Conservation (phyloP, 2,329 filamentous ascomycete species). For the Aspergillus clavatus region DNA sequence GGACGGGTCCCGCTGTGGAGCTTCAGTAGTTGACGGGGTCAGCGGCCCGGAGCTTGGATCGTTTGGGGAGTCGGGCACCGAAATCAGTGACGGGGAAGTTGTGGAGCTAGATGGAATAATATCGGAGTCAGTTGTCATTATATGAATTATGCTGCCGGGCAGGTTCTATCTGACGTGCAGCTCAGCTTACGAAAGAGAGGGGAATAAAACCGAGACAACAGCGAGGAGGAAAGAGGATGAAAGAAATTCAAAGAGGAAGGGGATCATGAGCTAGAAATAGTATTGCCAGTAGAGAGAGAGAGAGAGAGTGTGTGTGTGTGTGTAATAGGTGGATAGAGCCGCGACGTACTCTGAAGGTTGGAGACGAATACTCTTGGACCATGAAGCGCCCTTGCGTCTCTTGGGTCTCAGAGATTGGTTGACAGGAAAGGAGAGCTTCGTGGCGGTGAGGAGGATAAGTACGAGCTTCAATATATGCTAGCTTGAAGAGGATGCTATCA, state of each 20-base stretch:
- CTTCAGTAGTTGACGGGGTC: constrained; percentile 19
- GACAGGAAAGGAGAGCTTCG: not conserved
- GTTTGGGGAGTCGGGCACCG: constrained; percentile 14
- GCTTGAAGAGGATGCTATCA: not conserved
- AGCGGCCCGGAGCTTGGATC: constrained; percentile 19
- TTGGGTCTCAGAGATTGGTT: not conserved
- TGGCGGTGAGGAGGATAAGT: not conserved
- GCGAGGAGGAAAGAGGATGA: not conserved
- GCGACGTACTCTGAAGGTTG: not conserved
- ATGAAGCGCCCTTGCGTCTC: not conserved
- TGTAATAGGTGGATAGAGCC: no score
- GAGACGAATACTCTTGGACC: not conserved
- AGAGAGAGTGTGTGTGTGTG: no score
- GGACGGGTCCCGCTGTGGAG: constrained; percentile 18
- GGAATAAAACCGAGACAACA: not conserved
- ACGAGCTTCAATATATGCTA: not conserved
- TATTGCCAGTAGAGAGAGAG: not conserved
- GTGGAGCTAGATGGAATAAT: constrained; percentile 1
- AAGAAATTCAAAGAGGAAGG: not conserved
- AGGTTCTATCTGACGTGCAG: not conserved
- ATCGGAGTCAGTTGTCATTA: constrained; percentile 11
- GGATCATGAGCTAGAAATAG: not conserved
- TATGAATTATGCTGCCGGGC: not conserved
- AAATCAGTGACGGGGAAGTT: constrained; percentile 5
- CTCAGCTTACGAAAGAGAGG: not conserved